These are phyloP conservation scores for Penicillium nucicola DNA, from an alignment of 495 filamentous ascomycete genomes.

Conservation along the genomic window DNA sequence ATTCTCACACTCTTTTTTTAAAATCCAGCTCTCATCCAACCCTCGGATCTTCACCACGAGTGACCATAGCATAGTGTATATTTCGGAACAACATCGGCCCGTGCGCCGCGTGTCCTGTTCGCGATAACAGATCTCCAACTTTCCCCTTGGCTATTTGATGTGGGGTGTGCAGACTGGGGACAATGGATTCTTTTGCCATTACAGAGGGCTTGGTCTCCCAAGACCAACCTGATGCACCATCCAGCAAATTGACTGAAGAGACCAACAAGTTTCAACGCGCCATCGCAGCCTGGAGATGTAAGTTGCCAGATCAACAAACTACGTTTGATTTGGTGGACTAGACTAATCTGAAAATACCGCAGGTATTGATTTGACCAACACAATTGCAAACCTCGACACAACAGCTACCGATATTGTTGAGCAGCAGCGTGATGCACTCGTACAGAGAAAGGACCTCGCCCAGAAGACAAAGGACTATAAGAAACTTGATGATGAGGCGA, in stretches of 20 bases:
- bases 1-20: neutral
- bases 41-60: neutral
- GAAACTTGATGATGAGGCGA: slow-evolving; percentile 88
- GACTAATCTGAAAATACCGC: slow-evolving; percentile 12
- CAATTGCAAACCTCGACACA: slow-evolving; percentile 84
- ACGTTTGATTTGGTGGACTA: slow-evolving; percentile 13
- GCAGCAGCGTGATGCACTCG: slow-evolving; percentile 85
- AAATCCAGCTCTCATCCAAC: neutral
- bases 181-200: slow-evolving; percentile 46
- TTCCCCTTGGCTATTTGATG: slow-evolving; percentile 20
- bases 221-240: slow-evolving; percentile 28
- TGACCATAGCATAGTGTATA: neutral
- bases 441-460: slow-evolving; percentile 93
- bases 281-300: slow-evolving; percentile 96
- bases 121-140: slow-evolving; percentile 13
- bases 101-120: slow-evolving; percentile 30
- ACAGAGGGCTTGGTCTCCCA: slow-evolving; percentile 42
- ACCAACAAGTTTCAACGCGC: slow-evolving; percentile 93
- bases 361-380: slow-evolving; percentile 86
- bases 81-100: slow-evolving; percentile 29
- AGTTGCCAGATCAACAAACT: neutral
- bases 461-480: slow-evolving; percentile 98
- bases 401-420: slow-evolving; percentile 90
- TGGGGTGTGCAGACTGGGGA: slow-evolving; percentile 21
- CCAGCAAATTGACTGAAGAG: slow-evolving; percentile 46